Evolutionary conservation across 805 yeast genomes (phyloP).

Genomic region (fission yeast (Schizosaccharomyces pombe)): DNA sequence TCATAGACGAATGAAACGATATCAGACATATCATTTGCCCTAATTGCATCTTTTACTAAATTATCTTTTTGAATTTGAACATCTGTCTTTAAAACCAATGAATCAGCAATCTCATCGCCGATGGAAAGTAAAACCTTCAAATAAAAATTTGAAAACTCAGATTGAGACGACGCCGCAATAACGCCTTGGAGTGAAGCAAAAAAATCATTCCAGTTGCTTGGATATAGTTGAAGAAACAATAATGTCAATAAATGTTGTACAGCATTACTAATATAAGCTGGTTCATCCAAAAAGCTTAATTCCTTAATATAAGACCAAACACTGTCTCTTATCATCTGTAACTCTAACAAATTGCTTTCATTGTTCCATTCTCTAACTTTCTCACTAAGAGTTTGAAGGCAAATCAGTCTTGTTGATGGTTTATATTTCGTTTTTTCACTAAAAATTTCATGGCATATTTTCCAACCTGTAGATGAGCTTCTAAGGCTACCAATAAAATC

Average conservation of each 20-base stretch:
- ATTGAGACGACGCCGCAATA: neutral
- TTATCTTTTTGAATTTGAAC: conserved; percentile 42
- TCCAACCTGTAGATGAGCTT: conserved; percentile 26
- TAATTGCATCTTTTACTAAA: conserved; percentile 54
- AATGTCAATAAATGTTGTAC: conserved; percentile 32
- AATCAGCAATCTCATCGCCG: conserved; percentile 87
- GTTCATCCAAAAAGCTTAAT: conserved; percentile 14
- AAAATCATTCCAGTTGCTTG: conserved; percentile 26
- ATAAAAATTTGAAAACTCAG: neutral
- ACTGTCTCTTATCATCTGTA: neutral
- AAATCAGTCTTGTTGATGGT: neutral
- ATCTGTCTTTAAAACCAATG: conserved; percentile 42
- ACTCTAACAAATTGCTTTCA: neutral
- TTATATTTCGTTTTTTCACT: conserved; percentile 14
- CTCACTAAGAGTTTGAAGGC: neutral
- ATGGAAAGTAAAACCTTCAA: conserved; percentile 33
- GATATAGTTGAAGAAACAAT: conserved; percentile 27
- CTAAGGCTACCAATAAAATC: conserved; percentile 22
- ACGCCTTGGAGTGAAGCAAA: conserved; percentile 24
- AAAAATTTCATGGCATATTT: conserved; percentile 21
- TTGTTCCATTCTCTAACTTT: neutral
- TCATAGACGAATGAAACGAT: conserved; percentile 47
- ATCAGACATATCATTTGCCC: conserved; percentile 47
- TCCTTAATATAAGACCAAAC: conserved; percentile 6
- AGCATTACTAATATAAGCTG: conserved; percentile 29